phyloP scores from a whole-genome alignment of 2,329 filamentous ascomycete genomes.

The Colletotrichum theobromicola region DNA sequence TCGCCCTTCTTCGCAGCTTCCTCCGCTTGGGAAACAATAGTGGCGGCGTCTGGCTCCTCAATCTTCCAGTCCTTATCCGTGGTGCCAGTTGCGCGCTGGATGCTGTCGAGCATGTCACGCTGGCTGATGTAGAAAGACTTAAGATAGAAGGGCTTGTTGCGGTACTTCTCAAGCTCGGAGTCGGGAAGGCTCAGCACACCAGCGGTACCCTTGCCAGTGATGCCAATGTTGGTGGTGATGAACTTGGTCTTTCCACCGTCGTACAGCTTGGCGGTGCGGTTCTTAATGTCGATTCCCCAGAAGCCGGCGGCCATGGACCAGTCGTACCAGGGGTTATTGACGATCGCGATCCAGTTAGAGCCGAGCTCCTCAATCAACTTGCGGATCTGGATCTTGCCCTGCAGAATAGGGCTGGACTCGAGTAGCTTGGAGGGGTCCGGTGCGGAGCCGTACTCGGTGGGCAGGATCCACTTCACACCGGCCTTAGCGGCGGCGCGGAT shows the following conservation, averaged over 20 bases:
- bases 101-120: constrained; percentile 67
- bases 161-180: constrained; percentile 29
- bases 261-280: constrained; percentile 41
- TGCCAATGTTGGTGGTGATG: constrained; percentile 62
- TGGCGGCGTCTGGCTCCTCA: constrained; percentile 45
- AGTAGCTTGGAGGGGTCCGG: constrained; percentile 27
- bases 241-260: constrained; percentile 63
- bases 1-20: constrained; percentile 55
- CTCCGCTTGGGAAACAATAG: constrained; percentile 46
- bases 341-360: constrained; percentile 35
- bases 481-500: constrained; percentile 60
- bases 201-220: constrained; percentile 49
- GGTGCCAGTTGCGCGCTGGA: constrained; percentile 63
- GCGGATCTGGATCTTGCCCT: constrained; percentile 30
- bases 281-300: constrained; percentile 35
- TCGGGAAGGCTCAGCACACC: constrained; percentile 45
- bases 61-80: constrained; percentile 62
- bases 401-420: constrained; percentile 22
- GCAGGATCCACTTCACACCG: constrained; percentile 59
- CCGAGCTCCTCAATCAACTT: constrained; percentile 33
- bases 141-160: constrained; percentile 56
- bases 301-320: constrained; percentile 31
- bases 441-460: constrained; percentile 51
- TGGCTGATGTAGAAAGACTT: constrained; percentile 65
- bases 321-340: constrained; percentile 37